Conservation (phyloP, 768 basidiomycete species). For the Leccinum aurantiacum region DNA sequence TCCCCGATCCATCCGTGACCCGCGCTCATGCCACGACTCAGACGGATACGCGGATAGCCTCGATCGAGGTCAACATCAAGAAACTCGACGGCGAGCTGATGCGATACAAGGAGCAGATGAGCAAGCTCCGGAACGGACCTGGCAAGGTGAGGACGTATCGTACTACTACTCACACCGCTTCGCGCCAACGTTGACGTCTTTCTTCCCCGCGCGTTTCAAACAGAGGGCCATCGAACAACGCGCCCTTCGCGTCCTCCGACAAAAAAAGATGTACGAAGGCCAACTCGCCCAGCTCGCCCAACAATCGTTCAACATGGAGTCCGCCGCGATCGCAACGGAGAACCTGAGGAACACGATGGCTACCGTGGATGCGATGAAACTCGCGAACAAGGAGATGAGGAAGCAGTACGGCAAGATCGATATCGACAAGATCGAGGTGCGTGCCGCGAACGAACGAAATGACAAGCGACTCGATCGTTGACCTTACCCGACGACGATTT, state of each 20-base stretch:
- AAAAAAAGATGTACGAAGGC: constrained; percentile 93
- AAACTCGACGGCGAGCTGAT: constrained; percentile 93
- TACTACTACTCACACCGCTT: not conserved
- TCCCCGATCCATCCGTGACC: not conserved
- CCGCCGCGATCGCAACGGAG: constrained; percentile 92
- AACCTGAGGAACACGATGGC: constrained; percentile 99
- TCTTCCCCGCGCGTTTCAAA: not conserved
- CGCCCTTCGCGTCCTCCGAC: constrained; percentile 89
- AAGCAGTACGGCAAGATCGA: constrained; percentile 98
- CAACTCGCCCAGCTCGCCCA: constrained; percentile 90
- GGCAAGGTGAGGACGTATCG: constrained; percentile 68
- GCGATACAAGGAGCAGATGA: constrained; percentile 95
- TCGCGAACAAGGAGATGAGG: constrained; percentile 93
- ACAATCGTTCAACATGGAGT: constrained; percentile 99
- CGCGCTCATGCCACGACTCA: constrained; percentile 30
- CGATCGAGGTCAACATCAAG: constrained; percentile 94
- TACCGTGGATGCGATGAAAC: constrained; percentile 94
- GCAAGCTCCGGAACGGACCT: constrained; percentile 88
- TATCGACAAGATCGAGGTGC: constrained; percentile 96
- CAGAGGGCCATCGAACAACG: constrained; percentile 92
- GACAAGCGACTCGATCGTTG: not conserved
- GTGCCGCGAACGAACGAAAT: constrained; percentile 13
- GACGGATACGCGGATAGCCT: constrained; percentile 85
- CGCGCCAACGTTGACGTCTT: not conserved
- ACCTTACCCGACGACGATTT: constrained; percentile 9